Conservation (phyloP, 257 asterid genomes). For the Solanum paucissectum region DNA sequence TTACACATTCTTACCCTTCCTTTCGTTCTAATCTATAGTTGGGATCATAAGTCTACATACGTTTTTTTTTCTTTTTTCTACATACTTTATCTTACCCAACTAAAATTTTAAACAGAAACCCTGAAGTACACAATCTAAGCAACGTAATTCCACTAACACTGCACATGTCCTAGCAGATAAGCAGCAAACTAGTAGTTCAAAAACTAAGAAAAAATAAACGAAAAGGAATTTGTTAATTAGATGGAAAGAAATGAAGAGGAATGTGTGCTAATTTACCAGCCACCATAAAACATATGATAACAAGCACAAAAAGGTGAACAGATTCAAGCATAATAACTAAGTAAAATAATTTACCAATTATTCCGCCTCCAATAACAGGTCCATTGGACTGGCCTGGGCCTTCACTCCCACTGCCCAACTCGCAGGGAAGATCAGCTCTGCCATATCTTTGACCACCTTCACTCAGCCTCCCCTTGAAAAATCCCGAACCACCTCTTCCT, state of each 20-base stretch:
- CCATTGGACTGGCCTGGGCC: conserved; percentile 63
- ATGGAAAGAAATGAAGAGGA: background rate
- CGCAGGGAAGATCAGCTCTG: conserved; percentile 89
- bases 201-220: background rate
- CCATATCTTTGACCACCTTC: conserved; percentile 84
- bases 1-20: background rate
- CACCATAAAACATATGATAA: background rate
- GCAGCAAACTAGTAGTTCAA: background rate
- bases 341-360: conserved; percentile 23
- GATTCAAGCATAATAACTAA: background rate
- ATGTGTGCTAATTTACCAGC: background rate
- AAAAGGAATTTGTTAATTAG: background rate
- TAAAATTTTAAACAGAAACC: background rate
- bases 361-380: conserved; percentile 85
- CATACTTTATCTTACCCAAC: background rate
- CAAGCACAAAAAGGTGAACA: background rate
- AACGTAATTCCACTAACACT: background rate
- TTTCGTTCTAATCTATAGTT: background rate
- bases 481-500: conserved; percentile 93
- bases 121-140: background rate
- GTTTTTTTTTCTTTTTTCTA: background rate
- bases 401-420: conserved; percentile 83
- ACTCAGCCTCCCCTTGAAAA: conserved; percentile 55
- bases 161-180: background rate
- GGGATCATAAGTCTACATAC: background rate